Conservation (phyloP, 2,329 filamentous ascomycete genomes). For the Hortaea werneckii region DNA sequence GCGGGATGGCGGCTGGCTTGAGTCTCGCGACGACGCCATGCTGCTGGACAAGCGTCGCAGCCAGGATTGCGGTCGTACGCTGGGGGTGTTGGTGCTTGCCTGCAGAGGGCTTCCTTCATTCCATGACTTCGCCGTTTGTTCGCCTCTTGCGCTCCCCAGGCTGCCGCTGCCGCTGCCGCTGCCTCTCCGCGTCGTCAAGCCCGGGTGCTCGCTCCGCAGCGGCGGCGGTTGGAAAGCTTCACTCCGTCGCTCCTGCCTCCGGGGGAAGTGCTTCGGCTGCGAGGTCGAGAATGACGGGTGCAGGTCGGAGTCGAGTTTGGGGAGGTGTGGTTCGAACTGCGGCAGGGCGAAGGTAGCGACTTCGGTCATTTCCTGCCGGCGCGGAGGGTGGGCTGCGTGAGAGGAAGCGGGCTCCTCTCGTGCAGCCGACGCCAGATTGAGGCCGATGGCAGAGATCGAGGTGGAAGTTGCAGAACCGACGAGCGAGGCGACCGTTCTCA, state of each 20-base stretch:
- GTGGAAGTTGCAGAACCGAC: conserved; percentile 52
- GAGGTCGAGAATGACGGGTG: conserved; percentile 9
- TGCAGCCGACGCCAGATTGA: conserved; percentile 13
- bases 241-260: not conserved
- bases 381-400: conserved; percentile 22
- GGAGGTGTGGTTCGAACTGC: conserved; percentile 1
- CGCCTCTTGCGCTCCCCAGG: not conserved
- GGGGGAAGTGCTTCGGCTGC: not conserved
- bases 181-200: conserved; percentile 8
- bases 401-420: conserved; percentile 6
- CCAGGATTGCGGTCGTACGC: conserved; percentile 45
- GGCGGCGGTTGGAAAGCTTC: no score
- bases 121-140: conserved; percentile 1
- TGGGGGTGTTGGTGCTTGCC: conserved; percentile 5
- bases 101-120: conserved; percentile 7
- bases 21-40: conserved; percentile 23
- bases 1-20: conserved; percentile 45
- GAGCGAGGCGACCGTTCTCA: conserved; percentile 27
- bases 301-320: not conserved
- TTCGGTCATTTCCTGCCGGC: conserved; percentile 14
- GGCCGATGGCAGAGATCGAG: conserved; percentile 49
- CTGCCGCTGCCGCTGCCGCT: conserved; percentile 1
- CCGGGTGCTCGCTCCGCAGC: not conserved
- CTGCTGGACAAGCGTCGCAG: conserved; percentile 54
- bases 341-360: conserved; percentile 13